These are phyloP conservation scores for Fusarium aywerte DNA, from an alignment of 2,329 filamentous ascomycete genomes.

Conservation along the genomic window DNA sequence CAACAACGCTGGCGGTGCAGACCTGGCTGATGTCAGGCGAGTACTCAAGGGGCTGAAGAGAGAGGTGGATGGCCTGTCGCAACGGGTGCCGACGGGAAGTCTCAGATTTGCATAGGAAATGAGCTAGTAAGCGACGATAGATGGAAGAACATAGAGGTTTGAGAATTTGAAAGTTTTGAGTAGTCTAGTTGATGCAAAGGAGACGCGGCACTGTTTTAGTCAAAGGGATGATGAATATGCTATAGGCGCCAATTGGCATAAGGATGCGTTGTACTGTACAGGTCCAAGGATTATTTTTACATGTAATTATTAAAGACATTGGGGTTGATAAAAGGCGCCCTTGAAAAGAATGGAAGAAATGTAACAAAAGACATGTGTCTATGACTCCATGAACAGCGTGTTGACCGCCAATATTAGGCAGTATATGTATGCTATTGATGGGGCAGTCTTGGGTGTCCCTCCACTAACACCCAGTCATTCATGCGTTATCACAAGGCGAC, in stretches of 20 bases:
- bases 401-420: neutral
- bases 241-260: constrained; percentile 47
- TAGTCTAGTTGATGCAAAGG: constrained; percentile 23
- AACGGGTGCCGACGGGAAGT: constrained; percentile 56
- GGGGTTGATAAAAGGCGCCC: constrained; percentile 27
- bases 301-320: constrained; percentile 46
- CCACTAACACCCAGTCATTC: constrained; percentile 7
- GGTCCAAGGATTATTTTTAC: constrained; percentile 39
- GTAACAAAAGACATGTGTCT: constrained; percentile 5
- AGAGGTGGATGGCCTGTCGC: constrained; percentile 57
- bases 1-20: constrained; percentile 58
- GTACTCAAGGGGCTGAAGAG: constrained; percentile 57
- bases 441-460: constrained; percentile 4
- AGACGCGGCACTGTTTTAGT: constrained; percentile 39
- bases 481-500: constrained; percentile 2
- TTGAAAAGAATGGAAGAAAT: constrained; percentile 41
- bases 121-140: constrained; percentile 2
- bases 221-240: constrained; percentile 45
- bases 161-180: constrained; percentile 29
- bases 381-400: neutral
- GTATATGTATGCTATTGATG: neutral
- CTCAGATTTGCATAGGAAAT: constrained; percentile 58
- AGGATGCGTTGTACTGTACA: constrained; percentile 47
- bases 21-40: constrained; percentile 57
- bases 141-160: constrained; percentile 12